phyloP scores from a whole-genome alignment of 176 grass and related monocot species.

The Avena atlantica region DNA sequence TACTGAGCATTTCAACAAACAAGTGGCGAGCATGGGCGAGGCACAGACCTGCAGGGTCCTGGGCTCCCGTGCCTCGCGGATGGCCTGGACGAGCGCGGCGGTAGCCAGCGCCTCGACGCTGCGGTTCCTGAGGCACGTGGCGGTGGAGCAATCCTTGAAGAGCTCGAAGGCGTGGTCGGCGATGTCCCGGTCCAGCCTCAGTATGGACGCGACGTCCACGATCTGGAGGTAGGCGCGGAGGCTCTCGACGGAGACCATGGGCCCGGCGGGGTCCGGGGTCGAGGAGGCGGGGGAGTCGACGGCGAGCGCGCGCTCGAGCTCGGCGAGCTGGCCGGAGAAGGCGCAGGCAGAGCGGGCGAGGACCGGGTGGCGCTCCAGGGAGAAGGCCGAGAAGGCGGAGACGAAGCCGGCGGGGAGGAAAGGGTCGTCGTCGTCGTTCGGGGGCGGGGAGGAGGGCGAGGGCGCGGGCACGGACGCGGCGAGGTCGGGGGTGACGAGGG shows the following conservation, averaged over 20 bases:
- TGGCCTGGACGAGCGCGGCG: constrained; percentile 93
- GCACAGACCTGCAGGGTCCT: constrained; percentile 84
- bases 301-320: constrained; percentile 88
- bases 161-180: constrained; percentile 94
- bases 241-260: constrained; percentile 89
- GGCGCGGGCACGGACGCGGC: constrained; percentile 41
- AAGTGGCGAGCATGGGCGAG: neutral
- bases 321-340: constrained; percentile 93
- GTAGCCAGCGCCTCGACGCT: constrained; percentile 93
- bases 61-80: constrained; percentile 92
- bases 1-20: constrained; percentile 38
- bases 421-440: constrained; percentile 59
- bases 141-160: constrained; percentile 88
- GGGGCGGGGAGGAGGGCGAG: neutral
- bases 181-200: constrained; percentile 80
- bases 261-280: constrained; percentile 62
- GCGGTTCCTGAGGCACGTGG: constrained; percentile 90
- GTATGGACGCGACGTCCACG: constrained; percentile 84
- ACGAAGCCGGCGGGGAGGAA: constrained; percentile 92
- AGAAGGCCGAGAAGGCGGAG: constrained; percentile 94
- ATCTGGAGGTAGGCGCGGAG: constrained; percentile 98
- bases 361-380: constrained; percentile 82
- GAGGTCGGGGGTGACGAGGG: constrained; percentile 89
- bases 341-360: constrained; percentile 79
- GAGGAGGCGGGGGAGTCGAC: constrained; percentile 52